These are phyloP conservation scores for Lasiodiplodia sp. DNA, from an alignment of 2,329 filamentous ascomycete genomes.

Conservation along the genomic window DNA sequence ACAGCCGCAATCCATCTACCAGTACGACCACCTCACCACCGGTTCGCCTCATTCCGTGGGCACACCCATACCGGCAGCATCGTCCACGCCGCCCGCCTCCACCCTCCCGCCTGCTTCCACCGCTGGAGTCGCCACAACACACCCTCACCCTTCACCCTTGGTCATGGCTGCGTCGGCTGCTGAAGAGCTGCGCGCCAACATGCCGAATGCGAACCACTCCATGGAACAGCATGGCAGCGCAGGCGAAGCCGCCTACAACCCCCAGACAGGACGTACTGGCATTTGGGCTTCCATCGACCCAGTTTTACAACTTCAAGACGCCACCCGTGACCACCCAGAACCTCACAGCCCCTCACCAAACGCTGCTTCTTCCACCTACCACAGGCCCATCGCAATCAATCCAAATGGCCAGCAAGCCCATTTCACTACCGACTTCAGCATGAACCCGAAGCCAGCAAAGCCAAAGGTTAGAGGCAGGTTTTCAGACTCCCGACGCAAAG, in stretches of 20 bases:
- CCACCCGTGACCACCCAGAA: conserved; percentile 38
- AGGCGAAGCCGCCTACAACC: conserved; percentile 45
- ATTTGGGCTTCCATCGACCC: conserved; percentile 30
- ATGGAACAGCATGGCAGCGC: conserved; percentile 45
- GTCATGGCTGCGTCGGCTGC: conserved; percentile 51
- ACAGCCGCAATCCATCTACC: conserved; percentile 42
- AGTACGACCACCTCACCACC: conserved; percentile 48
- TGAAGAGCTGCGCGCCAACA: conserved; percentile 44
- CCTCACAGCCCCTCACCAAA: conserved; percentile 29
- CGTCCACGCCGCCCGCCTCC: conserved; percentile 17
- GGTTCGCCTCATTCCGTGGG: conserved; percentile 40
- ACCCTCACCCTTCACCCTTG: conserved; percentile 45
- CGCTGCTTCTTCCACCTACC: conserved; percentile 35
- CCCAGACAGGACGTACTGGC: conserved; percentile 39
- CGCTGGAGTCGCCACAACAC: conserved; percentile 42
- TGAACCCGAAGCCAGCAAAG: conserved; percentile 48
- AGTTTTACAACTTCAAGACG: conserved; percentile 42
- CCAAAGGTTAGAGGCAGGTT: conserved; percentile 65
- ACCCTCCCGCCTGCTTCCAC: conserved; percentile 28
- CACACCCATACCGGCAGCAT: conserved; percentile 14
- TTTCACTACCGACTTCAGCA: conserved; percentile 49
- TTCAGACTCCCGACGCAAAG: conserved; percentile 62
- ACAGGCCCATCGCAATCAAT: conserved; percentile 49
- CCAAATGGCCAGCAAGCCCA: conserved; percentile 38
- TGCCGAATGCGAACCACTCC: conserved; percentile 44